Conservation (phyloP, 192 early-diverging fungal species). For the Chytriomyces sp. region DNA sequence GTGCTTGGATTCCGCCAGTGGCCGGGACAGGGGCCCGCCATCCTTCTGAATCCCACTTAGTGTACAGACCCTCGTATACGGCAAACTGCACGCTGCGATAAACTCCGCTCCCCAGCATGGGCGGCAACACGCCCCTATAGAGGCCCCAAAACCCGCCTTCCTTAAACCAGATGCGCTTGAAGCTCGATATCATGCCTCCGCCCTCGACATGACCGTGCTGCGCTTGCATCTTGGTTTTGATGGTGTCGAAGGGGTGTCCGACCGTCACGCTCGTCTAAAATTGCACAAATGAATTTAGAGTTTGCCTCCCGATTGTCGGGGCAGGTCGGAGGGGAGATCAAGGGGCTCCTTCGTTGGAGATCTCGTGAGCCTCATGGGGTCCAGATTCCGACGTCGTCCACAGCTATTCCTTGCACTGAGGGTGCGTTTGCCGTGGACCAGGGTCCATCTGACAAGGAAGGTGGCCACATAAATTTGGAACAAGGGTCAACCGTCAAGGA, state of each 20-base stretch:
- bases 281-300: too few relatives aligned
- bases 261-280: background rate
- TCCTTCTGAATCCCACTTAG: background rate
- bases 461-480: too few relatives aligned
- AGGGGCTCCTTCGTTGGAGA: too few relatives aligned
- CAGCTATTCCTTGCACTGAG: too few relatives aligned
- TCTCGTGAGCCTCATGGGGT: too few relatives aligned
- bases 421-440: too few relatives aligned
- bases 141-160: background rate
- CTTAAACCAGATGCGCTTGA: background rate
- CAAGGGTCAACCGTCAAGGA: too few relatives aligned
- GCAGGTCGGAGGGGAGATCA: too few relatives aligned
- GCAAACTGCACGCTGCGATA: slow-evolving; percentile 17
- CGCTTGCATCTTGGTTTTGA: background rate
- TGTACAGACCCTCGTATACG: slow-evolving; percentile 4
- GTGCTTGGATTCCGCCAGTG: background rate
- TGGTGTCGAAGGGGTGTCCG: slow-evolving; percentile 1
- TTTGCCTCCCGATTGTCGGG: too few relatives aligned
- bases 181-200: background rate
- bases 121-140: background rate
- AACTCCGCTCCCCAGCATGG: background rate
- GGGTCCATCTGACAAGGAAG: too few relatives aligned
- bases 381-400: too few relatives aligned
- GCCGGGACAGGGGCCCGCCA: background rate
- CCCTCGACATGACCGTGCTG: slow-evolving; percentile 3